phyloP scores from a whole-genome alignment of 805 yeast species.

The Candida vartiovaarae region DNA sequence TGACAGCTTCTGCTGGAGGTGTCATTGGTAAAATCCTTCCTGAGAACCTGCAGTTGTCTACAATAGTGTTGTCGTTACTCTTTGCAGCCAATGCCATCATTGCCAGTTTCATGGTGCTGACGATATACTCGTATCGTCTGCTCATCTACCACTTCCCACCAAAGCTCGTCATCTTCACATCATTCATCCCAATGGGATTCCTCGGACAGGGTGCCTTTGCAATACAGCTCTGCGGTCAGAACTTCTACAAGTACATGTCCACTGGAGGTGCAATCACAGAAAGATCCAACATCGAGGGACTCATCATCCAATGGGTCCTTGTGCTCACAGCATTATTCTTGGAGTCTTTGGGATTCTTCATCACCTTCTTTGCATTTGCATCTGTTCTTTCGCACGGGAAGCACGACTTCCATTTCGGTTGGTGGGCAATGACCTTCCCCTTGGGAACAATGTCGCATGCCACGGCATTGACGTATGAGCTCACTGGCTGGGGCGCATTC shows the following conservation, averaged over 20 bases:
- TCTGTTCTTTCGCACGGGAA: slow-evolving; percentile 28
- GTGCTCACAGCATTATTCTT: slow-evolving; percentile 37
- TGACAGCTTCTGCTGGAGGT: slow-evolving; percentile 66
- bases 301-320: slow-evolving; percentile 28
- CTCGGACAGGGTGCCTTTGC: slow-evolving; percentile 82
- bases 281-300: slow-evolving; percentile 18
- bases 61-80: slow-evolving; percentile 47
- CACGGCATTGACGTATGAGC: slow-evolving; percentile 40
- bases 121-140: slow-evolving; percentile 55
- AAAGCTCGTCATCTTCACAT: slow-evolving; percentile 48
- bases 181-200: slow-evolving; percentile 76
- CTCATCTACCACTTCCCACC: slow-evolving; percentile 53
- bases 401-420: slow-evolving; percentile 39
- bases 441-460: slow-evolving; percentile 74
- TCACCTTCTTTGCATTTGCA: slow-evolving; percentile 38
- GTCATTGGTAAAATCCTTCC: slow-evolving; percentile 41
- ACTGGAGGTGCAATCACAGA: slow-evolving; percentile 2
- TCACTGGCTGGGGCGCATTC: slow-evolving; percentile 49
- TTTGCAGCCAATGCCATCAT: slow-evolving; percentile 66
- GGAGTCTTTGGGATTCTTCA: slow-evolving; percentile 51
- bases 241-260: slow-evolving; percentile 24
- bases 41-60: slow-evolving; percentile 39
- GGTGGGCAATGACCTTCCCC: slow-evolving; percentile 91
- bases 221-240: slow-evolving; percentile 46
- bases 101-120: slow-evolving; percentile 47